A percentile compares a stretch with the other conserved stretches of the same genome.
Evolutionary conservation across 768 basidiomycete genomes (phyloP).

Genomic region (Pulveroboletus sp.): DNA sequence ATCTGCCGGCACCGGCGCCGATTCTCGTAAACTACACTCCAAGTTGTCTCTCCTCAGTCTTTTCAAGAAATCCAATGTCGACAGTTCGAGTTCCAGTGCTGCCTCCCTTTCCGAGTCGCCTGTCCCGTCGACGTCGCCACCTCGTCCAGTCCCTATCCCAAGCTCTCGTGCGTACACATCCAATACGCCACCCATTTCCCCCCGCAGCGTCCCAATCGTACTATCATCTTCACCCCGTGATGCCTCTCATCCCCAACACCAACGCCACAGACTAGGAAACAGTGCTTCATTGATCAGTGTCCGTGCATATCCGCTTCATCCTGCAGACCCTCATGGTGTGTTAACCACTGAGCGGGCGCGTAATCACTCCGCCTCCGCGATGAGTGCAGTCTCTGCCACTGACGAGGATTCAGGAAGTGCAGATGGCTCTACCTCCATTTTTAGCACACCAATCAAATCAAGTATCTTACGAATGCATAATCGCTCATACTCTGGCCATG

Average conservation of each 20-base stretch:
- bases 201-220: slow-evolving; percentile 18
- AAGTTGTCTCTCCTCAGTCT: slow-evolving; percentile 73
- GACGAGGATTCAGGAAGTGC: slow-evolving; percentile 23
- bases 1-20: slow-evolving; percentile 67
- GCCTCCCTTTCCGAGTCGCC: slow-evolving; percentile 28
- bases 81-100: slow-evolving; percentile 34
- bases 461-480: slow-evolving; percentile 39
- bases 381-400: slow-evolving; percentile 18
- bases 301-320: slow-evolving; percentile 34
- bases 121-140: slow-evolving; percentile 24
- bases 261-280: slow-evolving; percentile 21
- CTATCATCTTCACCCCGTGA: slow-evolving; percentile 32
- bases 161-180: slow-evolving; percentile 15
- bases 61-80: slow-evolving; percentile 57
- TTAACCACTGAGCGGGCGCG: slow-evolving; percentile 34
- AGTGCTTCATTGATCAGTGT: slow-evolving; percentile 21
- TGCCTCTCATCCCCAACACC: slow-evolving; percentile 11
- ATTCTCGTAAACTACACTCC: slow-evolving; percentile 52
- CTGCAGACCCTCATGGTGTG: slow-evolving; percentile 46
- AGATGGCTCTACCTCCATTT: slow-evolving; percentile 19
- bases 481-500: slow-evolving; percentile 34
- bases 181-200: slow-evolving; percentile 26
- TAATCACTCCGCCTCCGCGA: slow-evolving; percentile 34
- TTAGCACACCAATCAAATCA: slow-evolving; percentile 31
- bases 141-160: slow-evolving; percentile 23